phyloP scores from a whole-genome alignment of 768 basidiomycete genomes.

The Rhizopogon roseolus region DNA sequence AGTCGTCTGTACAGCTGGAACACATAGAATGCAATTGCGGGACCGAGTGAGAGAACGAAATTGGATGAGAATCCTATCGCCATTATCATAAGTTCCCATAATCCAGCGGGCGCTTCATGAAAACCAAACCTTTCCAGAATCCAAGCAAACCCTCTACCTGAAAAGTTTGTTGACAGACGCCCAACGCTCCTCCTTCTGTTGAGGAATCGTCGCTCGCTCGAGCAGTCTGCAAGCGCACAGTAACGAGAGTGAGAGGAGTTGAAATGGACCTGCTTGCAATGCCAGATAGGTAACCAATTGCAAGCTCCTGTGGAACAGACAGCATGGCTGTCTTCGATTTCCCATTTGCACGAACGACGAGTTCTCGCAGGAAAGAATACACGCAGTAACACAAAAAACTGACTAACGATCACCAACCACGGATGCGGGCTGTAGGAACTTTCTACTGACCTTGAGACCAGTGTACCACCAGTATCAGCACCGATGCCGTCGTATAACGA shows the following conservation, averaged over 20 bases:
- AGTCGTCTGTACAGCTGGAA: constrained; percentile 47
- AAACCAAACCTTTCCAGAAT: constrained; percentile 49
- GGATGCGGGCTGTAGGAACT: neutral
- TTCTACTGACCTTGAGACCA: constrained; percentile 44
- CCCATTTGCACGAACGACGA: constrained; percentile 34
- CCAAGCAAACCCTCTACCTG: constrained; percentile 43
- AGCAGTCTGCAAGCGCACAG: constrained; percentile 48
- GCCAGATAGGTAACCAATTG: constrained; percentile 53
- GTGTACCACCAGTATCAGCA: constrained; percentile 48
- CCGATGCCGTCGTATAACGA: constrained; percentile 49
- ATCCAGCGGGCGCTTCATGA: neutral
- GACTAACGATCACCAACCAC: neutral
- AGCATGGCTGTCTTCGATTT: constrained; percentile 14
- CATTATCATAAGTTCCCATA: neutral
- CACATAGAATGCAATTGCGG: constrained; percentile 51
- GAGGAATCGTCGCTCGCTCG: constrained; percentile 29
- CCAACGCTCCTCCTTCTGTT: neutral
- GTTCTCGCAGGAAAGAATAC: constrained; percentile 44
- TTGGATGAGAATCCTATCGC: constrained; percentile 45
- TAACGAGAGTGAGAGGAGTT: constrained; percentile 52
- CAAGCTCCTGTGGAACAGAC: constrained; percentile 41
- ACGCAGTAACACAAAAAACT: constrained; percentile 61
- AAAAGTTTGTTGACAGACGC: constrained; percentile 36
- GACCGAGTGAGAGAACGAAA: constrained; percentile 47
- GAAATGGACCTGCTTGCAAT: constrained; percentile 50